These are phyloP conservation scores for Ogataea saltuana DNA, from an alignment of 805 yeast genomes.

Conservation along the genomic window DNA sequence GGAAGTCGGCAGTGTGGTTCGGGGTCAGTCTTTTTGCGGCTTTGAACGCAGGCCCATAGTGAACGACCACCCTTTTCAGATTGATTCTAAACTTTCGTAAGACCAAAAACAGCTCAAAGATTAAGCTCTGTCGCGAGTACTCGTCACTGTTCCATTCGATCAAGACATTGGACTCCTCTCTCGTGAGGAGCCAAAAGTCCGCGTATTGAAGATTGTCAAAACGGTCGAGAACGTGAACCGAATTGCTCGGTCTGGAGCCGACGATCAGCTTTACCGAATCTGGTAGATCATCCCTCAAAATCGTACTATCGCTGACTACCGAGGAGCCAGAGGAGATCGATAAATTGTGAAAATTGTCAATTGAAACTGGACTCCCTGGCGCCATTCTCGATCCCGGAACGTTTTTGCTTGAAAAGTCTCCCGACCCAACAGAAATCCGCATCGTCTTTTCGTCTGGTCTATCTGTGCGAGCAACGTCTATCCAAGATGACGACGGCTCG, in stretches of 20 bases:
- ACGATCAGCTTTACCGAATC: conserved; percentile 25
- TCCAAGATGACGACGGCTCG: conserved; percentile 1
- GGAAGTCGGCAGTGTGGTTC: conserved; percentile 24
- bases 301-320: conserved; percentile 8
- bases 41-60: conserved; percentile 32
- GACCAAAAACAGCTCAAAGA: conserved; percentile 33
- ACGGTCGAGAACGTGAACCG: conserved; percentile 23
- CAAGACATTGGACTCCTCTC: conserved; percentile 25
- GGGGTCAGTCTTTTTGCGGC: conserved; percentile 21
- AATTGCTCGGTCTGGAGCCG: conserved; percentile 30
- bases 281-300: conserved; percentile 21
- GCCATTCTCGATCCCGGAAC: conserved; percentile 6
- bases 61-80: conserved; percentile 28
- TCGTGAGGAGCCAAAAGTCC: conserved; percentile 33
- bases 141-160: conserved; percentile 30
- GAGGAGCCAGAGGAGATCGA: conserved; percentile 10
- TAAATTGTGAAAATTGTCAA: conserved; percentile 1
- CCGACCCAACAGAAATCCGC: conserved; percentile 16
- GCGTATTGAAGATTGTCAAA: conserved; percentile 29
- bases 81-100: conserved; percentile 30
- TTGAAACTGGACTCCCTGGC: conserved; percentile 9
- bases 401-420: conserved; percentile 13
- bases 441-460: conserved; percentile 14
- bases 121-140: conserved; percentile 31
- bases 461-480: conserved; percentile 2